phyloP scores from a whole-genome alignment of 75 land plant species.

The Selaginella moellendorffii region DNA sequence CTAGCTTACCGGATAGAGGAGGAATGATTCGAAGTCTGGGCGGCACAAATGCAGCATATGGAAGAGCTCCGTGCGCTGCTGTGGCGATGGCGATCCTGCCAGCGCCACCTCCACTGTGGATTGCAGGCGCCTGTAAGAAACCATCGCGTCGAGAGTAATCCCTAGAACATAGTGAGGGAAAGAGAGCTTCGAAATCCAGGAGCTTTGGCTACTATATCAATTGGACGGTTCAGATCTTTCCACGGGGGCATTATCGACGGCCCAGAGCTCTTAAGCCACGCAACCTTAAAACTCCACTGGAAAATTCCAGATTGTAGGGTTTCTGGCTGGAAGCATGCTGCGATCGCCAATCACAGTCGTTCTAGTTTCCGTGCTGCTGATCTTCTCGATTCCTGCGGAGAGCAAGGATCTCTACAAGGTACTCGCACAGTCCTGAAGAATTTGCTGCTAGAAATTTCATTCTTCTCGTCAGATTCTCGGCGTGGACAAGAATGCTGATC shows the following conservation, averaged over 20 bases:
- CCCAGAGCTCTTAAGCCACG: too few species aligned
- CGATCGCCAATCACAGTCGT: background rate
- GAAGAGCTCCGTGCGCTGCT: slow-evolving; percentile 55
- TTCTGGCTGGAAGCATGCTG: background rate
- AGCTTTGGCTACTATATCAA: too few species aligned
- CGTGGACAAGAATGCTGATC: slow-evolving; percentile 73
- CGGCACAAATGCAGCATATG: slow-evolving; percentile 52
- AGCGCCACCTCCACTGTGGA: slow-evolving; percentile 52
- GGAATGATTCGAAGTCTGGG: slow-evolving; percentile 39
- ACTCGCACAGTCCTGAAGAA: background rate
- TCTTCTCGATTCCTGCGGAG: slow-evolving; percentile 15
- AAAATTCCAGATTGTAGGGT: background rate
- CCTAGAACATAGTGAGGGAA: too few species aligned
- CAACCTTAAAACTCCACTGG: background rate
- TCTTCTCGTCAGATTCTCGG: slow-evolving; percentile 55
- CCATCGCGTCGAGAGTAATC: slow-evolving; percentile 28
- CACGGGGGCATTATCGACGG: background rate
- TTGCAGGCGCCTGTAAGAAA: slow-evolving; percentile 50
- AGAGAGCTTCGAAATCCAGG: too few species aligned
- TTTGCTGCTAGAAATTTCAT: background rate
- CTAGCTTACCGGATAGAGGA: slow-evolving; percentile 60
- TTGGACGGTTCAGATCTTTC: too few species aligned
- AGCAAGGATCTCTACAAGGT: slow-evolving; percentile 58
- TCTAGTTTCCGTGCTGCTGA: slow-evolving; percentile 12
- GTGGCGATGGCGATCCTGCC: slow-evolving; percentile 43